These are phyloP conservation scores for Lactifluus hygrophoroides DNA, from an alignment of 768 basidiomycete species.

Conservation along the genomic window DNA sequence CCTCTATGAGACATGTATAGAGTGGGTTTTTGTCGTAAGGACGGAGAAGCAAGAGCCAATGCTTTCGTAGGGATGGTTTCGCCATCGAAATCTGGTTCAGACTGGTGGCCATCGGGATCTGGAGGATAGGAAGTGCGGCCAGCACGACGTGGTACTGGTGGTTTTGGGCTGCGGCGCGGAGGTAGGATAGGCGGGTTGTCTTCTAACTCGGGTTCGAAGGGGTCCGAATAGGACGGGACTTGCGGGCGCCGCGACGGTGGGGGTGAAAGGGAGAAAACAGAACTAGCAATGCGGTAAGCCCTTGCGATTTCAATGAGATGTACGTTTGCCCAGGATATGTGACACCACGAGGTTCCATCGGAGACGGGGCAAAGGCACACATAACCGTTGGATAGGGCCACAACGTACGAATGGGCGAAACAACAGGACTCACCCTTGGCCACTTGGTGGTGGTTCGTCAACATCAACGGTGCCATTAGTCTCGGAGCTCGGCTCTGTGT, in stretches of 20 bases:
- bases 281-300: conserved; percentile 8
- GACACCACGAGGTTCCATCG: background rate
- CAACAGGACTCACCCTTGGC: background rate
- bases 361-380: background rate
- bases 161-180: background rate
- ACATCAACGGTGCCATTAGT: background rate
- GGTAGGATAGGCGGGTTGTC: background rate
- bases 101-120: background rate
- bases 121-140: conserved; percentile 9
- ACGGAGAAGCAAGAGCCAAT: background rate
- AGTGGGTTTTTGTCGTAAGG: background rate
- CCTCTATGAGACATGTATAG: background rate
- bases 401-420: background rate
- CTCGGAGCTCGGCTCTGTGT: background rate
- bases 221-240: background rate
- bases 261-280: background rate
- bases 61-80: background rate
- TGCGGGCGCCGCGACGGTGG: background rate
- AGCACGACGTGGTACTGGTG: conserved; percentile 8
- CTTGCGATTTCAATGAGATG: background rate
- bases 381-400: background rate
- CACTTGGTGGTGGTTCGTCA: background rate
- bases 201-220: conserved; percentile 1
- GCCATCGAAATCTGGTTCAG: background rate
- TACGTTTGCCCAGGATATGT: background rate